Conservation (phyloP, 1,284 basidiomycete genomes). For the Boletus semigastroideus region DNA sequence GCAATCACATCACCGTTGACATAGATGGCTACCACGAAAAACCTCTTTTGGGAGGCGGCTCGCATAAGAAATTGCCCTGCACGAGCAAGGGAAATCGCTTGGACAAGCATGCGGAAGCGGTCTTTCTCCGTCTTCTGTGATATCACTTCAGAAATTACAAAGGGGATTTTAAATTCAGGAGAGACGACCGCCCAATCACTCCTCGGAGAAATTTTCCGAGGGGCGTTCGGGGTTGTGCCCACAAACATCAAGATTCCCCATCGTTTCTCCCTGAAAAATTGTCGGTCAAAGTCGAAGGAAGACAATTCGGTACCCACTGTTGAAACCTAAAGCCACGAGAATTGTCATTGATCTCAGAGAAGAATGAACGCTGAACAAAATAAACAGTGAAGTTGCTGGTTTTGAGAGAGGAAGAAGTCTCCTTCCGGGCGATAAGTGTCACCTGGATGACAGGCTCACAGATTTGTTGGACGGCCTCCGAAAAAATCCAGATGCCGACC, state of each 20-base stretch:
- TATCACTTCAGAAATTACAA: slow-evolving; percentile 6
- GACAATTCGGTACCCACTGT: neutral
- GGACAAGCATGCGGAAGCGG: neutral
- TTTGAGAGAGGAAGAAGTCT: neutral
- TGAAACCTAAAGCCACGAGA: neutral
- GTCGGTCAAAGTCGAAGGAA: neutral
- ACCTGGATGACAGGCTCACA: no score
- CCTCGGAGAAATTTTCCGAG: neutral
- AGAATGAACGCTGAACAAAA: neutral
- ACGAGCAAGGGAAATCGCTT: neutral
- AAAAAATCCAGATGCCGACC: neutral
- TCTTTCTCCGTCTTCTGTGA: neutral
- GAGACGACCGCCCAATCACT: slow-evolving; percentile 3
- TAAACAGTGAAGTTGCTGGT: neutral
- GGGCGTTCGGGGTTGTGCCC: neutral
- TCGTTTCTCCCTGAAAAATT: neutral
- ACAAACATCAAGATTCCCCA: neutral
- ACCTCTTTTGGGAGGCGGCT: neutral
- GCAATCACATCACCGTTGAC: neutral
- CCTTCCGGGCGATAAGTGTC: no score
- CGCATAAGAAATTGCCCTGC: neutral
- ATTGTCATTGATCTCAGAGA: neutral
- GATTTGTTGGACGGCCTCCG: neutral
- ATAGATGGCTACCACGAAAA: slow-evolving; percentile 5
- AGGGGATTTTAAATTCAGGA: neutral